Evolutionary conservation across 257 asterid genomes (phyloP), one percentile per base, ranked within the genome.

Genomic region (Solanum chilense): DNA sequence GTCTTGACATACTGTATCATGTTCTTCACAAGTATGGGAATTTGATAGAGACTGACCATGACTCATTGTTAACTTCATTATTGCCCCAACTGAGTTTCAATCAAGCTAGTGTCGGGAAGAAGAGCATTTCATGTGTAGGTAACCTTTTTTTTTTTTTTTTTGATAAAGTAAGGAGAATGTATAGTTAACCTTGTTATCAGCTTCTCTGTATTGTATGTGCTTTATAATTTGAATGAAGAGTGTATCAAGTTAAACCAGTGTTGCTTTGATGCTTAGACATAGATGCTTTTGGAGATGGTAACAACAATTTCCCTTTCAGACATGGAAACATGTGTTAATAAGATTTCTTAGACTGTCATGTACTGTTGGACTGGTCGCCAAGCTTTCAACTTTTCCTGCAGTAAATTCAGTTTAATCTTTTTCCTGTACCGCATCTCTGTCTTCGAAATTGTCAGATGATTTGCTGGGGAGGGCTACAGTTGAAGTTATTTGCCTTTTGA

Each of bases 391-490:
- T 75, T 76, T 58, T 33, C 80, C 10, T 23, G 74, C 60, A 16
- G 45, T 82, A 66, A 66, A 45, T 82, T 62, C 56, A 64, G 75
- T 64, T 49, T 20, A 29, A 41, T 29, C 14, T 31, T 86, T 78
- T 89, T 42, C 77, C 83, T 80, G 71, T 87, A 86, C 98, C 93
- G 98, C 98, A 77, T 94, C 99, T 52, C 27, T 96, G 81, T 96
- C 99, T 88, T 95, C 99, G 78, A 95, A 98, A 92, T 93, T 95
- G 94, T 95, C 98, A 37, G 99, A 96, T 92, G 99, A 96, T 88
- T 94, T 94, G 90, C 91, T 97, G 90, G 98, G 93, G 31, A 97
- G 91, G 91, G 98, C 98, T 83, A 97, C 98, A 68, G 90, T 90
- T 91, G 98, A 95, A 91, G 94, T 95, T 90, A 91, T 97, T 86